These are phyloP conservation scores for Sungouiozyma intestinalis DNA, from an alignment of 805 yeast genomes.

Conservation along the genomic window DNA sequence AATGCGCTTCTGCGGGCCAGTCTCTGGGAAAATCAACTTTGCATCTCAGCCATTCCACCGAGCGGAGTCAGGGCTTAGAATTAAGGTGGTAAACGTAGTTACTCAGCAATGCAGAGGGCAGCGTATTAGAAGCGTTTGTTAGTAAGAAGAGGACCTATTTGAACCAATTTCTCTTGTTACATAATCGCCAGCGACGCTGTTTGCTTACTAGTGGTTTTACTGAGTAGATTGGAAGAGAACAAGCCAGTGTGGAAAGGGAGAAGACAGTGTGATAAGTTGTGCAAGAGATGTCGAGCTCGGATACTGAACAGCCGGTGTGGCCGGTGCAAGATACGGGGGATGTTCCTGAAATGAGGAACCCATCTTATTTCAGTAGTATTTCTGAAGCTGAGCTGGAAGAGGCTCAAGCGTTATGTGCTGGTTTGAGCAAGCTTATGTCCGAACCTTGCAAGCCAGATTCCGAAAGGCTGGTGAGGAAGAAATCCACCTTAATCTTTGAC, in stretches of 20 bases:
- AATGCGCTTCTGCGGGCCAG: no score
- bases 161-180: no score
- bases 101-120: no score
- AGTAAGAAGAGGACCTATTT: no score
- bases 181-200: no score
- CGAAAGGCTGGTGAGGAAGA: conserved; percentile 27
- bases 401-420: neutral
- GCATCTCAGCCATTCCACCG: neutral
- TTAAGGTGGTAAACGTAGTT: no score
- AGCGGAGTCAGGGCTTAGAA: neutral
- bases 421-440: neutral
- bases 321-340: neutral
- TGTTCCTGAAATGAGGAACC: neutral
- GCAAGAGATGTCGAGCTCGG: neutral
- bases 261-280: neutral
- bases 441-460: neutral
- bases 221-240: no score
- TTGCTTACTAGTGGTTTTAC: no score
- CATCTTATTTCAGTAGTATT: neutral
- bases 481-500: conserved; percentile 57
- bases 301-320: neutral
- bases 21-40: no score
- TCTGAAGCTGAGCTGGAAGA: neutral
- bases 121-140: no score
- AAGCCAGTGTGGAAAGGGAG: no score